Evolutionary conservation across 2,329 filamentous ascomycete species (phyloP).

Genomic region (Fusarium sp.): DNA sequence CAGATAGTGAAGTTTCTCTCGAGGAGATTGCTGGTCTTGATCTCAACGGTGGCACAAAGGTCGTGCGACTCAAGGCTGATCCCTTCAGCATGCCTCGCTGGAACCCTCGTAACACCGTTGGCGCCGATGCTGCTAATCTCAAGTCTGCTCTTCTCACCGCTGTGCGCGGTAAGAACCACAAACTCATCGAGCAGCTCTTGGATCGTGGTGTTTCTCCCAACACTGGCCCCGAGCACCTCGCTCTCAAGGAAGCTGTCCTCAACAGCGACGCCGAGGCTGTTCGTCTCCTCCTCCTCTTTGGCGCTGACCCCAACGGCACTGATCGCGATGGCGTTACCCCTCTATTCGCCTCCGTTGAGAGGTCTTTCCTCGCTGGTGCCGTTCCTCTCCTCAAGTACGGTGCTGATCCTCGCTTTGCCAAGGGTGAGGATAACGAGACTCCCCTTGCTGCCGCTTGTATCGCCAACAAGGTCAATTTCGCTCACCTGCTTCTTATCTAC

Average conservation of each 20-base stretch:
- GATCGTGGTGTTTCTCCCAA: slow-evolving; percentile 68
- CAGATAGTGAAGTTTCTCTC: slow-evolving; percentile 47
- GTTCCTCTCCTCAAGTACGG: slow-evolving; percentile 74
- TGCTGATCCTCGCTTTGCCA: slow-evolving; percentile 66
- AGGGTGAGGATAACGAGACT: slow-evolving; percentile 64
- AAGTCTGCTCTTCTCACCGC: slow-evolving; percentile 64
- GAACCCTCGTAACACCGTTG: slow-evolving; percentile 60
- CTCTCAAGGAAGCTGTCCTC: slow-evolving; percentile 66
- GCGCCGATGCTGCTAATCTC: slow-evolving; percentile 58
- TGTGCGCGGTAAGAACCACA: slow-evolving; percentile 68
- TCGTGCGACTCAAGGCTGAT: slow-evolving; percentile 64
- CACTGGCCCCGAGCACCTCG: slow-evolving; percentile 58
- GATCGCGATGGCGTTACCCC: slow-evolving; percentile 65
- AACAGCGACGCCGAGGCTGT: slow-evolving; percentile 65
- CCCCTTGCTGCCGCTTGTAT: slow-evolving; percentile 65
- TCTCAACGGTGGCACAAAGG: slow-evolving; percentile 55
- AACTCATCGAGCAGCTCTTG: slow-evolving; percentile 67
- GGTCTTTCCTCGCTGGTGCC: slow-evolving; percentile 67
- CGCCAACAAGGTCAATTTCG: slow-evolving; percentile 66
- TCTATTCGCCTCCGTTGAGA: slow-evolving; percentile 63
- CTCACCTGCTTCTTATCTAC: slow-evolving; percentile 71
- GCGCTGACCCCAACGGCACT: slow-evolving; percentile 66
- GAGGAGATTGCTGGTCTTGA: slow-evolving; percentile 54
- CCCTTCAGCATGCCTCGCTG: slow-evolving; percentile 64
- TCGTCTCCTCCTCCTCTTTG: slow-evolving; percentile 67